Conservation (phyloP, 768 basidiomycete species). For the Phaeolepiota aurea region DNA sequence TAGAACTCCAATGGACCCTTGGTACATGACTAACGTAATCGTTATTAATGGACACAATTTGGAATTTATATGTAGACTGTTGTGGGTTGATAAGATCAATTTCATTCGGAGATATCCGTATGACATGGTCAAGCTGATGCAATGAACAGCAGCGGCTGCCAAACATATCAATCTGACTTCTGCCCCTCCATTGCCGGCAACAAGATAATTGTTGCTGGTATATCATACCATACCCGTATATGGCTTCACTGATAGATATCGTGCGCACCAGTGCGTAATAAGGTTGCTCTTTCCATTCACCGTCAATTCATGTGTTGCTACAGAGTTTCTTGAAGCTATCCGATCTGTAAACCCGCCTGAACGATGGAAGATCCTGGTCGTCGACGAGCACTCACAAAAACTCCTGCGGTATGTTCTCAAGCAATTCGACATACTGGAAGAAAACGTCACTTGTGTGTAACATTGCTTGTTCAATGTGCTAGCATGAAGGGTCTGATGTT, state of each 20-base stretch:
- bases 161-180: too few relatives aligned
- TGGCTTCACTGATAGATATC: slow-evolving; percentile 34
- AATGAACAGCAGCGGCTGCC: too few relatives aligned
- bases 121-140: not conserved
- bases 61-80: too few relatives aligned
- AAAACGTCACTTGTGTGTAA: slow-evolving; percentile 89
- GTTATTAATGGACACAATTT: too few relatives aligned
- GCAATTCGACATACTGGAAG: slow-evolving; percentile 89
- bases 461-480: slow-evolving; percentile 6
- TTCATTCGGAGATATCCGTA: not conserved
- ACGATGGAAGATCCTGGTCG: slow-evolving; percentile 96
- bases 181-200: not conserved
- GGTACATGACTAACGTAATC: too few relatives aligned
- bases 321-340: slow-evolving; percentile 85
- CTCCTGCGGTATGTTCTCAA: slow-evolving; percentile 81
- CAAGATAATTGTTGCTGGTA: too few relatives aligned
- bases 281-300: not conserved
- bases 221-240: slow-evolving; percentile 8
- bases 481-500: not conserved
- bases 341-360: slow-evolving; percentile 79
- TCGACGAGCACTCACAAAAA: slow-evolving; percentile 87
- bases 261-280: slow-evolving; percentile 31
- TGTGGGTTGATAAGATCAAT: not conserved
- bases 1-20: too few relatives aligned
- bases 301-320: slow-evolving; percentile 1